Percentiles rank a stretch among this genome's conserved stretches.
These are phyloP conservation scores for Parietichytrium sp. DNA, from an alignment of 108 stramenopile genomes.

Conservation along the genomic window DNA sequence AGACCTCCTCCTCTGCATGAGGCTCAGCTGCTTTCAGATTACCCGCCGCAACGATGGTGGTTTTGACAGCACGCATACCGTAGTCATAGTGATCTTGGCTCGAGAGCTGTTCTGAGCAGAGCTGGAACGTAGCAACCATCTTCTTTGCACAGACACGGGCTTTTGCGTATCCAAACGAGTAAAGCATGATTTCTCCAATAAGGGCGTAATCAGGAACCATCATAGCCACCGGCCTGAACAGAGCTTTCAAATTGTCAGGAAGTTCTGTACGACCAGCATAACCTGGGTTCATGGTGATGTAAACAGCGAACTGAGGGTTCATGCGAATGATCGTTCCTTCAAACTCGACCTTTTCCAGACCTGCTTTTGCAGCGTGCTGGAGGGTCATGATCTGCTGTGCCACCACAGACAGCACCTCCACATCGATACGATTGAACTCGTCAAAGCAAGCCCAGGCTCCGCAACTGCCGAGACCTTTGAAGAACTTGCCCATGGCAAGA, in stretches of 20 bases:
- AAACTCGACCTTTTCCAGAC: conserved; percentile 48
- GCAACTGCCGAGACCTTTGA: conserved; percentile 68
- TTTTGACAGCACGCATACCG: conserved; percentile 72
- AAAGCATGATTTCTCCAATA: conserved; percentile 73
- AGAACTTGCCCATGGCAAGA: conserved; percentile 73
- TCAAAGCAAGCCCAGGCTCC: conserved; percentile 77
- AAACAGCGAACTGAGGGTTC: conserved; percentile 57
- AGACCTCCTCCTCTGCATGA: conserved; percentile 54
- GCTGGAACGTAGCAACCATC: conserved; percentile 75
- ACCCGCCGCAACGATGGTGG: conserved; percentile 57
- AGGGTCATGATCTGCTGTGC: conserved; percentile 71
- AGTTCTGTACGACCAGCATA: conserved; percentile 62
- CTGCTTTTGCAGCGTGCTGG: conserved; percentile 56
- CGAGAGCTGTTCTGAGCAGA: conserved; percentile 73
- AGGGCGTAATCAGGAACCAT: conserved; percentile 76
- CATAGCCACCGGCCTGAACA: conserved; percentile 74
- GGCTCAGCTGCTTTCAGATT: conserved; percentile 61
- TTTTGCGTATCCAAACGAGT: conserved; percentile 61
- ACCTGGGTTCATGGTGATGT: conserved; percentile 75
- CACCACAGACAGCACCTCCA: conserved; percentile 71
- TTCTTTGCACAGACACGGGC: conserved; percentile 43
- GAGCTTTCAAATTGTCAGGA: conserved; percentile 58
- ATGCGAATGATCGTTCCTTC: conserved; percentile 60
- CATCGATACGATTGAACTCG: conserved; percentile 75
- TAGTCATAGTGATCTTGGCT: conserved; percentile 72